A percentile compares a stretch with the other conserved stretches of the same genome.
These are phyloP conservation scores for Lentinula aciculospora DNA, from an alignment of 768 basidiomycete genomes.

Conservation along the genomic window DNA sequence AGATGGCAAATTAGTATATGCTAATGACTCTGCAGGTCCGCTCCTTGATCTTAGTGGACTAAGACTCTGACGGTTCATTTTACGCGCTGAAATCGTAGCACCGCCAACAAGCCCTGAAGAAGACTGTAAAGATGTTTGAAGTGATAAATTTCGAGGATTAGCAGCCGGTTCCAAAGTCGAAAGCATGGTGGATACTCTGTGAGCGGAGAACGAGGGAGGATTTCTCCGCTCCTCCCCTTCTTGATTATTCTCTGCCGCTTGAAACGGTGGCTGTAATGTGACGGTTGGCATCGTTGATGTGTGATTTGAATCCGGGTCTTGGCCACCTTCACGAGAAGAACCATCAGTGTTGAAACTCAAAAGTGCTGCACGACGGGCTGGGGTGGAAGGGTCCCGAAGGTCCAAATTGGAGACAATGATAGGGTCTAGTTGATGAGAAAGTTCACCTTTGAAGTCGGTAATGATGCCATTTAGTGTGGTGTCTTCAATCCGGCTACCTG, in stretches of 20 bases:
- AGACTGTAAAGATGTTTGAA: conserved; percentile 25
- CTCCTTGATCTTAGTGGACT: conserved; percentile 41
- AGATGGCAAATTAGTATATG: conserved; percentile 3
- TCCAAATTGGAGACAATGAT: conserved; percentile 46
- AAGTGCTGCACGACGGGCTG: conserved; percentile 37
- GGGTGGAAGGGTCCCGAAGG: conserved; percentile 60
- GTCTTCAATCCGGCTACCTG: conserved; percentile 19
- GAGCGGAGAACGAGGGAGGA: not conserved
- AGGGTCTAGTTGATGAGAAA: conserved; percentile 56
- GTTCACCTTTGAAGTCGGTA: conserved; percentile 67
- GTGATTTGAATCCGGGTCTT: conserved; percentile 4
- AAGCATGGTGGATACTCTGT: not conserved
- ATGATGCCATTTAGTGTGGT: conserved; percentile 56
- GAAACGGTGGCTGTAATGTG: conserved; percentile 21
- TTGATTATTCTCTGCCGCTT: conserved; percentile 14
- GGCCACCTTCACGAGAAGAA: conserved; percentile 13
- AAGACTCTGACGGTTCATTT: conserved; percentile 28
- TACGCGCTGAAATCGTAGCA: conserved; percentile 19
- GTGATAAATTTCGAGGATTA: conserved; percentile 46
- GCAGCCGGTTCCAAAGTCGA: conserved; percentile 25
- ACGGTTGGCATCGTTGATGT: conserved; percentile 18
- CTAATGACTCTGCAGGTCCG: conserved; percentile 22
- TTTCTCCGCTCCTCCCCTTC: conserved; percentile 16
- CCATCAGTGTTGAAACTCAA: conserved; percentile 30
- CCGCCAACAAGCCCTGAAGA: conserved; percentile 25